Conservation (phyloP, 2,329 filamentous ascomycete species). For the Calonectria henricotiae region DNA sequence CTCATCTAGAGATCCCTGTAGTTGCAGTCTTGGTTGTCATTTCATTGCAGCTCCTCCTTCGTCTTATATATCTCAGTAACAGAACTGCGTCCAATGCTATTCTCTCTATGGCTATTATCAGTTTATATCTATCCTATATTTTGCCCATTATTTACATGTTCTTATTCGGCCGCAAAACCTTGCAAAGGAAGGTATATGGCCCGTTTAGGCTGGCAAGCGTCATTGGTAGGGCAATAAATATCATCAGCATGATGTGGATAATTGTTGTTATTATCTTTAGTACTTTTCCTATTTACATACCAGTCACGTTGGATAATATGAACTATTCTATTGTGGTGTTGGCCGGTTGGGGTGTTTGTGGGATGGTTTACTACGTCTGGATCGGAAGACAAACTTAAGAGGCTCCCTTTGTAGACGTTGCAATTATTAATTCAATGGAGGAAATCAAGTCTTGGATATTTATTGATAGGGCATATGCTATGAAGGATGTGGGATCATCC, state of each 20-base stretch:
- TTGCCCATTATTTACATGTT: slow-evolving; percentile 23
- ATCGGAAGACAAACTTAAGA: slow-evolving; percentile 42
- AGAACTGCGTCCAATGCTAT: slow-evolving; percentile 34
- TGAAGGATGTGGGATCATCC: too few relatives aligned
- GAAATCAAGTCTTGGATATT: neutral
- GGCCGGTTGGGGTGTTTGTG: slow-evolving; percentile 57
- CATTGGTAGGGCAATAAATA: slow-evolving; percentile 57
- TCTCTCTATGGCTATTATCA: slow-evolving; percentile 31
- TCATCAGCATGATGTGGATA: slow-evolving; percentile 61
- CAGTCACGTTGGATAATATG: slow-evolving; percentile 61
- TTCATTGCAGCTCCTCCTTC: slow-evolving; percentile 45
- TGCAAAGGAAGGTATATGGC: neutral
- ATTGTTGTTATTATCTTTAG: slow-evolving; percentile 62
- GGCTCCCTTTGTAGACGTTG: slow-evolving; percentile 34
- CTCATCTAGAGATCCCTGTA: slow-evolving; percentile 56
- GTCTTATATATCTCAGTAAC: slow-evolving; percentile 26
- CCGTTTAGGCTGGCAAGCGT: slow-evolving; percentile 51
- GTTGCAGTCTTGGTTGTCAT: slow-evolving; percentile 49
- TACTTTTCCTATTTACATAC: slow-evolving; percentile 60
- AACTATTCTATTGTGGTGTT: slow-evolving; percentile 63
- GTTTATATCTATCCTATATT: slow-evolving; percentile 28
- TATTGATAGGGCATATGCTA: too few relatives aligned
- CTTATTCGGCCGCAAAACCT: neutral
- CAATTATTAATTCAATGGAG: neutral
- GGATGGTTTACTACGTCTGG: slow-evolving; percentile 53